Base-by-base conservation (phyloP, 148 eudicot species). In the Fagopyrum tataricum region DNA sequence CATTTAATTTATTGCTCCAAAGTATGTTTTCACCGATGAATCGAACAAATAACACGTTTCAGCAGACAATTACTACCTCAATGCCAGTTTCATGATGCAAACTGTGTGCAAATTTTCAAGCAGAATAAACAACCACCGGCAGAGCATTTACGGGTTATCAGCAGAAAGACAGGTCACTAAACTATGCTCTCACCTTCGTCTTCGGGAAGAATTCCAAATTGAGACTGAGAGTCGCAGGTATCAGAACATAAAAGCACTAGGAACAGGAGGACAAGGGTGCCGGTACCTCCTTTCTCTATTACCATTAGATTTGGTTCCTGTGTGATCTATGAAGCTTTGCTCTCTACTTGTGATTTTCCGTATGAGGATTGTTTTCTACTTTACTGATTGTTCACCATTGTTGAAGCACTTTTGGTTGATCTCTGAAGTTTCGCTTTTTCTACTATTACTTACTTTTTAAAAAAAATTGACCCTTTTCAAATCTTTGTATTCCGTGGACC, bases 151-250 rank as follows among this genome's bases (percentile, higher is more conserved):
- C 37, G 1, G 37, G 37, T 31, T 31, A 31, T 17, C 6, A 51
- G 18, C n/a, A 51, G 20, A 2, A 14, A 51, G 10, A n/a, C 62
- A 55, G 56, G 11, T 31, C 37, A 31, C 37, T n/a, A n/a, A n/a
- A n/a, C n/a, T 31, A 31, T 61, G 67, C 17, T 61, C 40, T 61
- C 11, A 61, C 67, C 67, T 61, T 61, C 67, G 67, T 61, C 67
- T 17, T 61, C 17, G 41, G 67, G 67, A 13, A 61, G 67, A 26
- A 13, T 26, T 61, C 67, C 67, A 61, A 26, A 61, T 12, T 61
- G n/a, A 59, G 67, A 59, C 13, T 59, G 67, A 26, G 67, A 8
- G 4, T 24, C 37, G 67, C 41, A 61, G 41, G 2, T 61, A 15
- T 52, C 20, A 52, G 56, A 7, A 18, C 40, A 26, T 61, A 14